These are phyloP conservation scores for Striga asiatica DNA, from an alignment of 257 asterid genomes.

Conservation along the genomic window DNA sequence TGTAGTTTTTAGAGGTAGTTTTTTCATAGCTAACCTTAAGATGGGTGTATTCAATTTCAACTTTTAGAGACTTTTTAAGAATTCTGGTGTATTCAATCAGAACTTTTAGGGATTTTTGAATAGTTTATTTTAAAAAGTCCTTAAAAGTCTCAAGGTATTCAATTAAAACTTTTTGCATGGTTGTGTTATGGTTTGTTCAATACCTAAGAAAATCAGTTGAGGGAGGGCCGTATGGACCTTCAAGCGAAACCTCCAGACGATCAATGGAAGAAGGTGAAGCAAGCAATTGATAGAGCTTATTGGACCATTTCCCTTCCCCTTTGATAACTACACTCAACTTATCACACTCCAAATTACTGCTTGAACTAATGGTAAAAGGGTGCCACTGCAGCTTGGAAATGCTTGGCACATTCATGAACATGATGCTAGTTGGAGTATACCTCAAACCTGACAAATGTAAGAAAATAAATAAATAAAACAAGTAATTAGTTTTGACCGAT, in stretches of 20 bases:
- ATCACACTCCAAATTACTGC: conserved; percentile 59
- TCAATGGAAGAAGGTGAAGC: conserved; percentile 48
- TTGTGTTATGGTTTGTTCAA: too few species aligned
- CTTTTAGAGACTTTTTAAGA: too few species aligned
- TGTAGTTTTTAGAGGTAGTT: too few species aligned
- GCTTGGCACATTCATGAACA: conserved; percentile 64
- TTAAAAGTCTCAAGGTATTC: too few species aligned
- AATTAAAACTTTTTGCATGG: too few species aligned
- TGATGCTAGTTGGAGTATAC: conserved; percentile 63
- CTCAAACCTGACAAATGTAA: conserved; percentile 29
- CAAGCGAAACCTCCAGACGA: conserved; percentile 47
- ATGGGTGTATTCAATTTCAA: too few species aligned
- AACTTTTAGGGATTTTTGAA: too few species aligned
- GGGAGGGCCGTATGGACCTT: conserved; percentile 89
- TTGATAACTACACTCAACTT: conserved; percentile 55
- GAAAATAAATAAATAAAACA: neutral
- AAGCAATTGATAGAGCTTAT: conserved; percentile 47
- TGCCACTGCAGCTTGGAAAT: conserved; percentile 89
- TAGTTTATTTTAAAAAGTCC: too few species aligned
- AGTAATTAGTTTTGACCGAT: too few species aligned
- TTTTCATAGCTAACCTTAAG: too few species aligned
- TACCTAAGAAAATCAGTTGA: conserved; percentile 65
- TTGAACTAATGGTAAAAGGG: conserved; percentile 72
- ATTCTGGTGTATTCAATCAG: too few species aligned
- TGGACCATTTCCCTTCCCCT: conserved; percentile 74